phyloP scores from a whole-genome alignment of 129 eudicot species.

The Flaveria bidentis region DNA sequence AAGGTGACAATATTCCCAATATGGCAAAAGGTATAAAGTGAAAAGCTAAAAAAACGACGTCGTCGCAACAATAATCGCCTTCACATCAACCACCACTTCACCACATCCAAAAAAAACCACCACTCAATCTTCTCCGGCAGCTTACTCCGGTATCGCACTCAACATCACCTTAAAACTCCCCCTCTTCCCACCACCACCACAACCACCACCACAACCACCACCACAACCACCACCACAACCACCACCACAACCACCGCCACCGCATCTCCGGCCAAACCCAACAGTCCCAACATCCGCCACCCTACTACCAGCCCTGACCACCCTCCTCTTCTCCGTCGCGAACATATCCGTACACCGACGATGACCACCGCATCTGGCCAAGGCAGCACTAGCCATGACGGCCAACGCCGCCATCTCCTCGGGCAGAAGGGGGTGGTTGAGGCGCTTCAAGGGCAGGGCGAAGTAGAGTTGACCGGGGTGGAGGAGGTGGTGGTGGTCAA shows the following conservation, averaged over 20 bases:
- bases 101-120: conserved; percentile 27
- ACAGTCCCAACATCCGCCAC: conserved; percentile 43
- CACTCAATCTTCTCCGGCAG: not conserved
- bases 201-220: not conserved
- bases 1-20: conserved; percentile 21
- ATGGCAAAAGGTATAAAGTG: conserved; percentile 17
- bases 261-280: conserved; percentile 24
- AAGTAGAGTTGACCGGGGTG: conserved; percentile 80
- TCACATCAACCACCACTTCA: conserved; percentile 9
- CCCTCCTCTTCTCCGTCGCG: conserved; percentile 21
- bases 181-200: conserved; percentile 43
- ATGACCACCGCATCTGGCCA: conserved; percentile 54
- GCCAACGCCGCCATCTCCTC: conserved; percentile 99
- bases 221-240: not conserved
- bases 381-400: conserved; percentile 75
- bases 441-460: conserved; percentile 60
- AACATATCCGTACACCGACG: too few relatives aligned
- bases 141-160: conserved; percentile 77
- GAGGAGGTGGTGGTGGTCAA: conserved; percentile 57
- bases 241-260: conserved; percentile 18
- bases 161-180: conserved; percentile 43
- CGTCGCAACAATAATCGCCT: conserved; percentile 20
- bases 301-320: conserved; percentile 28
- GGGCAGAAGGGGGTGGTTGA: conserved; percentile 58
- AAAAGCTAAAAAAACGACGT: conserved; percentile 35